phyloP scores from a whole-genome alignment of 2,329 filamentous ascomycete genomes.

The Fusarium albosuccineum region DNA sequence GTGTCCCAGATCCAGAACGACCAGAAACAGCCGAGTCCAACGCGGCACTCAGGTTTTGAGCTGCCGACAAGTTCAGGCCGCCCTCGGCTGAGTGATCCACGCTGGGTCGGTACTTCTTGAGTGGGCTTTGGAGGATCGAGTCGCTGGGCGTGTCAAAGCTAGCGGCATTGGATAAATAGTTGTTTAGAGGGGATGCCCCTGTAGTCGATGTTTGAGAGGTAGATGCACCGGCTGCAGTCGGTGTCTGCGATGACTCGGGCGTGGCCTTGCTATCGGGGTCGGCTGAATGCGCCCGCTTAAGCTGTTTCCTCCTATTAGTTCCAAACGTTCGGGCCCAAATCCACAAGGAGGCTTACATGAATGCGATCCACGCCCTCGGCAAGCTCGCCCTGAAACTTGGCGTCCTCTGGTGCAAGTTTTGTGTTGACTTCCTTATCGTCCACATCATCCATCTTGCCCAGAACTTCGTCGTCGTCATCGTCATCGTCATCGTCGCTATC shows the following conservation, averaged over 20 bases:
- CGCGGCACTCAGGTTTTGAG: slow-evolving; percentile 53
- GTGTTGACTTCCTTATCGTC: slow-evolving; percentile 72
- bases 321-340: background rate
- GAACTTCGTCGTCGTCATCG: slow-evolving; percentile 71
- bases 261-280: slow-evolving; percentile 69
- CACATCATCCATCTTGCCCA: slow-evolving; percentile 74
- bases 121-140: slow-evolving; percentile 73
- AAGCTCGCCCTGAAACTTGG: slow-evolving; percentile 78
- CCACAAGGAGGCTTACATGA: slow-evolving; percentile 67
- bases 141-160: slow-evolving; percentile 49
- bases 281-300: slow-evolving; percentile 83
- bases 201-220: slow-evolving; percentile 35
- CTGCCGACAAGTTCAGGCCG: slow-evolving; percentile 44
- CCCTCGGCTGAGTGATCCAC: slow-evolving; percentile 47
- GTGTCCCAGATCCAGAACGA: slow-evolving; percentile 35
- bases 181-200: slow-evolving; percentile 33
- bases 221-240: slow-evolving; percentile 61
- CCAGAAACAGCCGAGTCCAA: slow-evolving; percentile 49
- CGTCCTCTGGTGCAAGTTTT: slow-evolving; percentile 77
- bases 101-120: slow-evolving; percentile 81
- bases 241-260: slow-evolving; percentile 52
- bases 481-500: slow-evolving; percentile 84
- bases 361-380: slow-evolving; percentile 86
- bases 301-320: slow-evolving; percentile 60
- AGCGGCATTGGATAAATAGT: slow-evolving; percentile 22